Evolutionary conservation across 441 rosid genomes (phyloP).

Genomic region (Jatropha podagrica): DNA sequence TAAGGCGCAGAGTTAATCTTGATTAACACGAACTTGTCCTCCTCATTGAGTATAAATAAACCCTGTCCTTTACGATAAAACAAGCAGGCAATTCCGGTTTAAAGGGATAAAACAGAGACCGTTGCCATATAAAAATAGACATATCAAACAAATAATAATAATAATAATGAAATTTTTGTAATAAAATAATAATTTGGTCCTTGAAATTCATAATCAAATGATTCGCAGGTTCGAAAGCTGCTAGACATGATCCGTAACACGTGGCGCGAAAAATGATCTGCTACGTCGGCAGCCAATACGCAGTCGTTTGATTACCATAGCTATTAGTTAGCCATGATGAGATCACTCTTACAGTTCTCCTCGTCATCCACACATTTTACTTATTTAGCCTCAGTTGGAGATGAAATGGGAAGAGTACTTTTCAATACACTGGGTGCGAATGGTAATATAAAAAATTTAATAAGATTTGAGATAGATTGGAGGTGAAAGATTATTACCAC

Average conservation of each 20-base stretch:
- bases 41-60: slow-evolving; percentile 3
- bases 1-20: neutral
- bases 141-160: neutral
- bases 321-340: neutral
- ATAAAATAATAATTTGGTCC: neutral
- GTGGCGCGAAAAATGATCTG: slow-evolving; percentile 25
- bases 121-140: neutral
- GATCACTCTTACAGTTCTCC: neutral
- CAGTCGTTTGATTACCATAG: slow-evolving; percentile 16
- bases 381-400: too few species aligned
- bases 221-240: slow-evolving; percentile 30
- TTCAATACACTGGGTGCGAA: too few species aligned
- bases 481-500: too few species aligned
- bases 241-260: slow-evolving; percentile 36
- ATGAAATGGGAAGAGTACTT: too few species aligned
- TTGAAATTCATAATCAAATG: slow-evolving; percentile 20
- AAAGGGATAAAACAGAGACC: neutral
- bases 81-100: slow-evolving; percentile 2
- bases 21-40: slow-evolving; percentile 8
- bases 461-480: too few species aligned
- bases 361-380: neutral
- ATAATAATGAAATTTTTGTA: neutral
- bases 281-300: slow-evolving; percentile 5
- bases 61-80: slow-evolving; percentile 9
- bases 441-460: too few species aligned